These are phyloP conservation scores for Trichoderma orchidacearum DNA, from an alignment of 495 filamentous ascomycete genomes.

Conservation along the genomic window DNA sequence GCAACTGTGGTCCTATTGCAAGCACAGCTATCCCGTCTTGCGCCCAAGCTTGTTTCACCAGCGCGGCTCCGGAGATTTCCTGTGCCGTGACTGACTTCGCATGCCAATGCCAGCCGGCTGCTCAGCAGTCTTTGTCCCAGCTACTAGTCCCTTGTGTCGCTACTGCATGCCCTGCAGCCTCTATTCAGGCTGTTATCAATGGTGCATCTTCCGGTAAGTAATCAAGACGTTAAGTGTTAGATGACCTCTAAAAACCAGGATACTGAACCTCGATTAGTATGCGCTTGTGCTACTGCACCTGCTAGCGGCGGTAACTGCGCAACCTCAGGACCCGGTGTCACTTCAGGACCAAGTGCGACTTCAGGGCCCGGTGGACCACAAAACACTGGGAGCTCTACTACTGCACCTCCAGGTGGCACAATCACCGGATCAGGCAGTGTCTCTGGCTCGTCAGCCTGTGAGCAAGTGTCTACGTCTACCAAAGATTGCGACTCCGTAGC, in stretches of 20 bases:
- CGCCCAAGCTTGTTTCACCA: not conserved
- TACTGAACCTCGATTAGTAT: not conserved
- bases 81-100: not conserved
- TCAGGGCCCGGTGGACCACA: not conserved
- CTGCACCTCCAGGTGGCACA: not conserved
- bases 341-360: no score
- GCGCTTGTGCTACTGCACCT: not conserved
- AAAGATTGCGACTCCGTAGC: conserved; percentile 5
- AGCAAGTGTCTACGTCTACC: not conserved
- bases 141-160: conserved; percentile 8
- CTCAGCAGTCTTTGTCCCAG: not conserved
- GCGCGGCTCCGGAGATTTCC: not conserved
- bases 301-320: not conserved
- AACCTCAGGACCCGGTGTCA: not conserved
- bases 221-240: no score
- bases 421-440: not conserved
- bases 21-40: not conserved
- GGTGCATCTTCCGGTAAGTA: no score
- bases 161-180: not conserved
- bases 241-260: not conserved
- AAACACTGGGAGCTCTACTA: not conserved
- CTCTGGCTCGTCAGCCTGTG: not conserved
- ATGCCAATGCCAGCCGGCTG: conserved; percentile 8
- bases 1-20: not conserved
- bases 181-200: not conserved